These are phyloP conservation scores for Nemophila menziesii DNA, from an alignment of 257 asterid genomes.

Conservation along the genomic window DNA sequence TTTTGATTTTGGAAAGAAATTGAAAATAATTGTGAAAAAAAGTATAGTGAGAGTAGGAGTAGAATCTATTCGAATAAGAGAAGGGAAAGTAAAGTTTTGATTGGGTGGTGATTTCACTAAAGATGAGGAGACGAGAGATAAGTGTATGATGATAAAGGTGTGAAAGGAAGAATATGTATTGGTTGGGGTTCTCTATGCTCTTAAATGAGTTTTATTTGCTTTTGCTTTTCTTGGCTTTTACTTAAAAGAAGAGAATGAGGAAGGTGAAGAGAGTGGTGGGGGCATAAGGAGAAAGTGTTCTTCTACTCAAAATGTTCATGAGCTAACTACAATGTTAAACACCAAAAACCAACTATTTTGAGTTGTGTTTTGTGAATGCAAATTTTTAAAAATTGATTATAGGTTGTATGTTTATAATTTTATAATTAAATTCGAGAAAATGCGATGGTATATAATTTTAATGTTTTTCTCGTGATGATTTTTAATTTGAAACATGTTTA, in stretches of 20 bases:
- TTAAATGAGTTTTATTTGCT: neutral
- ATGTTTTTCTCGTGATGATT: no score
- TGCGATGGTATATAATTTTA: no score
- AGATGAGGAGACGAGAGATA: neutral
- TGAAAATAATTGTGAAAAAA: no score
- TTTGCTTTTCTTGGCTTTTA: neutral
- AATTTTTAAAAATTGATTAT: neutral
- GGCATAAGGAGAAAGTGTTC: neutral
- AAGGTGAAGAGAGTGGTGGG: neutral
- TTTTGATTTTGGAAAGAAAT: neutral
- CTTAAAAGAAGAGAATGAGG: neutral
- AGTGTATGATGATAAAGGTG: neutral
- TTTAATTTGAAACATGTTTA: no score
- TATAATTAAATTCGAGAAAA: no score
- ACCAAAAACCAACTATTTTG: neutral
- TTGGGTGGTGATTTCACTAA: neutral
- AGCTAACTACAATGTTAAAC: neutral
- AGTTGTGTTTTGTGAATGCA: neutral
- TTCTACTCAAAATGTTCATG: neutral
- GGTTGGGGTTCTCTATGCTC: neutral
- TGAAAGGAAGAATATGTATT: neutral
- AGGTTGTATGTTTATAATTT: no score
- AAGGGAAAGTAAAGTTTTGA: neutral
- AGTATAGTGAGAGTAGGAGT: no score
- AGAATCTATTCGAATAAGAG: neutral